phyloP scores from a whole-genome alignment of 78 protist species.

The Dictyostelium purpureum region DNA sequence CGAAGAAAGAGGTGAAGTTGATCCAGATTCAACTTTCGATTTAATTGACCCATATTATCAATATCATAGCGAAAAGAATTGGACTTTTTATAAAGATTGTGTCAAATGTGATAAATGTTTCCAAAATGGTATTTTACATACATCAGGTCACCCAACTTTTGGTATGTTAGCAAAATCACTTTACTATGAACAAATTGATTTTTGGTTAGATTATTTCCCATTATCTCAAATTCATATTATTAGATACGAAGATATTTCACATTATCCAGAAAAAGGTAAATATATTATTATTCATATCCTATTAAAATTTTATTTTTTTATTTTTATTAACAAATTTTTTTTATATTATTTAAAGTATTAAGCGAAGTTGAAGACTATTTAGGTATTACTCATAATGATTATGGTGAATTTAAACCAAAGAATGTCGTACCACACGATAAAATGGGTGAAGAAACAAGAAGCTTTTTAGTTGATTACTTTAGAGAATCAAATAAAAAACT shows the following conservation, averaged over 20 bases:
- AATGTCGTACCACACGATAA: constrained; percentile 30
- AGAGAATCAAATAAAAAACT: constrained; percentile 26
- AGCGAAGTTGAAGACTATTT: constrained; percentile 48
- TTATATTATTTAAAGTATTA: background rate
- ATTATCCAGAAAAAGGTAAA: constrained; percentile 19
- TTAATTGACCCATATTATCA: constrained; percentile 3
- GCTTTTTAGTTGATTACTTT: constrained; percentile 27
- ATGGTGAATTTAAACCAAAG: constrained; percentile 60
- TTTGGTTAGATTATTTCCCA: constrained; percentile 53
- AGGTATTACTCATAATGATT: constrained; percentile 22
- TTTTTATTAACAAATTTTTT: background rate
- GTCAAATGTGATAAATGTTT: constrained; percentile 35
- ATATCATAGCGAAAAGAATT: constrained; percentile 36
- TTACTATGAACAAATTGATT: constrained; percentile 46
- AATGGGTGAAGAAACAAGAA: constrained; percentile 11
- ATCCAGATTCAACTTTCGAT: background rate
- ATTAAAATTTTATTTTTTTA: background rate
- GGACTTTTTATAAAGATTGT: constrained; percentile 67
- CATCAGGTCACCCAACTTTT: constrained; percentile 73
- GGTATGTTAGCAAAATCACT: constrained; percentile 66
- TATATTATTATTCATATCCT: too few relatives aligned
- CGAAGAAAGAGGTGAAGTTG: background rate
- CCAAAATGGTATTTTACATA: constrained; percentile 63
- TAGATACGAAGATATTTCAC: constrained; percentile 49
- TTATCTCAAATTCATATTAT: constrained; percentile 25